Conservation (phyloP, 2,329 filamentous ascomycete genomes). For the Blumeriella jaapii region DNA sequence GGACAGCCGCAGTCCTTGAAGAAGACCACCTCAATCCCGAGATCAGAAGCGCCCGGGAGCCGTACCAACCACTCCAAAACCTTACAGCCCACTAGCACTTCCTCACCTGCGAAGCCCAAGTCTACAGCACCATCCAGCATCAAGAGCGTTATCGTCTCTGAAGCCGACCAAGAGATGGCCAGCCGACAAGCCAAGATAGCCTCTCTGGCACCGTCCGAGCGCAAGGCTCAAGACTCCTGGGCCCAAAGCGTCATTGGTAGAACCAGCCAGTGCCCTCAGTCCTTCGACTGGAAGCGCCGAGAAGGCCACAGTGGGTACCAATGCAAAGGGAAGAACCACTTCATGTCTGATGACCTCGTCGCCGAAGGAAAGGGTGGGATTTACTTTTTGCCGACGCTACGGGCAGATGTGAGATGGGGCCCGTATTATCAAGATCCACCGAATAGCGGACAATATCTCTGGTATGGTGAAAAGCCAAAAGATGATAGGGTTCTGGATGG, state of each 20-base stretch:
- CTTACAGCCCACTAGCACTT: background rate
- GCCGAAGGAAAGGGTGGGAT: constrained; percentile 16
- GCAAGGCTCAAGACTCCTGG: constrained; percentile 15
- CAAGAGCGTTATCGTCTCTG: constrained; percentile 2
- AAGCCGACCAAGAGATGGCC: constrained; percentile 11
- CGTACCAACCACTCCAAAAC: background rate
- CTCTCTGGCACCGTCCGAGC: constrained; percentile 8
- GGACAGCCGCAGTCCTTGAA: too few relatives aligned
- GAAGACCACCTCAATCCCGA: too few relatives aligned
- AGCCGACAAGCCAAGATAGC: constrained; percentile 9
- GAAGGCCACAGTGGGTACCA: constrained; percentile 12
- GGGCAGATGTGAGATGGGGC: background rate
- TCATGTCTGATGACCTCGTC: constrained; percentile 14
- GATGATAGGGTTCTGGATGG: background rate
- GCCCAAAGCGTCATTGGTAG: constrained; percentile 4
- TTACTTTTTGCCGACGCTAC: constrained; percentile 1
- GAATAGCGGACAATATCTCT: background rate
- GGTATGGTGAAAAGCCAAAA: constrained; percentile 1
- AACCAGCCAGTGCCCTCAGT: constrained; percentile 9
- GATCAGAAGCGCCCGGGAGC: too few relatives aligned
- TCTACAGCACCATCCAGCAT: constrained; percentile 2
- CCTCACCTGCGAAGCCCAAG: background rate
- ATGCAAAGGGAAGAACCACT: constrained; percentile 13
- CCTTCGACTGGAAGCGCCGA: constrained; percentile 9
- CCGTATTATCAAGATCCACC: constrained; percentile 7